Evolutionary conservation across 2,329 filamentous ascomycete genomes (phyloP).

Genomic region (Lizonia empirigonia): DNA sequence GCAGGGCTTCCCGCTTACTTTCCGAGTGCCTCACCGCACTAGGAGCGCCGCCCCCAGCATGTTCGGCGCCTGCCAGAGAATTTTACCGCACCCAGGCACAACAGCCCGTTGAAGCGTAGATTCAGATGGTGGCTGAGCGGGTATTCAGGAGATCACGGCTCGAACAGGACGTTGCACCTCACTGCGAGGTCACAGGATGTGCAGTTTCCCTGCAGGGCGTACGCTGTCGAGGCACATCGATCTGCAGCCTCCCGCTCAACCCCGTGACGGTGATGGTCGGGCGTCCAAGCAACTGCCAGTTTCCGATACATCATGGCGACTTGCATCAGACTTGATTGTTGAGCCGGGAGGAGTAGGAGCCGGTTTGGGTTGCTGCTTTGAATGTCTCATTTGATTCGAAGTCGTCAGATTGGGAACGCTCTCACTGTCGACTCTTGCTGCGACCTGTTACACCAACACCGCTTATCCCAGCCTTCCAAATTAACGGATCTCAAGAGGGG

Average conservation of each 20-base stretch:
- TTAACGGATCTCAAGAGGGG: conserved; percentile 26
- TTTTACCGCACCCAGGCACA: conserved; percentile 39
- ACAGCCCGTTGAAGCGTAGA: conserved; percentile 44
- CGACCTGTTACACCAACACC: conserved; percentile 37
- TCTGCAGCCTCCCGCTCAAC: conserved; percentile 46
- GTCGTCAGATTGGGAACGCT: conserved; percentile 1
- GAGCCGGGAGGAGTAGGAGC: conserved; percentile 37
- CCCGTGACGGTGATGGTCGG: conserved; percentile 39
- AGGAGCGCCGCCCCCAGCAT: conserved; percentile 23
- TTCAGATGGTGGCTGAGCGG: conserved; percentile 45
- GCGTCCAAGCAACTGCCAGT: conserved; percentile 36
- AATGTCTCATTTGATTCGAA: conserved; percentile 42
- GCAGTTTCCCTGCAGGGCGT: conserved; percentile 39
- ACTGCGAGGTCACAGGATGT: conserved; percentile 40
- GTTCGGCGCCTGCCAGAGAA: conserved; percentile 34
- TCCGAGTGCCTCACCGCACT: conserved; percentile 34
- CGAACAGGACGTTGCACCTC: conserved; percentile 29
- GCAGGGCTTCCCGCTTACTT: conserved; percentile 33
- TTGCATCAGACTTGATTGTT: conserved; percentile 41
- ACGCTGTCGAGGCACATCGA: conserved; percentile 37
- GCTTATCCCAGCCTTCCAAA: conserved; percentile 32
- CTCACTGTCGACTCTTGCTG: conserved; percentile 26
- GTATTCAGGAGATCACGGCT: conserved; percentile 34
- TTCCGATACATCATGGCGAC: conserved; percentile 40
- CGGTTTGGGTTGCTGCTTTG: conserved; percentile 25